Evolutionary conservation across 2,329 filamentous ascomycete genomes (phyloP).

Genomic region (Alternaria novae-zelandiae): DNA sequence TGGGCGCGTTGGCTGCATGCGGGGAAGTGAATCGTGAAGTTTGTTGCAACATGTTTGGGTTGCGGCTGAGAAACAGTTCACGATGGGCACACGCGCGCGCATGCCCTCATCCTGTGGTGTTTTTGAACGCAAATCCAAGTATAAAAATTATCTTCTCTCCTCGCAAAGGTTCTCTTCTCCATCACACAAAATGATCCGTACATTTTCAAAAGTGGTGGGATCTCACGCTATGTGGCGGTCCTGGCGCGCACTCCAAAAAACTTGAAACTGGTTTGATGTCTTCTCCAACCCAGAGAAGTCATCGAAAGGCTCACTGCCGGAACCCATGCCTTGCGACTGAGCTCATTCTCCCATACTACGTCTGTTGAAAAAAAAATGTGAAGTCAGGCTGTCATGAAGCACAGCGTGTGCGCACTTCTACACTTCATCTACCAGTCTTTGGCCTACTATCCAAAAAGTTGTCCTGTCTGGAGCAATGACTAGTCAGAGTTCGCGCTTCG

Average conservation of each 20-base stretch:
- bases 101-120: background rate
- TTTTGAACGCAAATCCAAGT: background rate
- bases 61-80: background rate
- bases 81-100: background rate
- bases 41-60: background rate
- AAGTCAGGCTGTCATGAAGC: too few species aligned
- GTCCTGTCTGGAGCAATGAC: too few species aligned
- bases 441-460: background rate
- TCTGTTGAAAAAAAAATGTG: background rate
- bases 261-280: background rate
- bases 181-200: background rate
- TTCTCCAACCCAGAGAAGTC: background rate
- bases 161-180: background rate
- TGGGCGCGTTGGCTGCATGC: background rate
- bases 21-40: background rate
- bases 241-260: background rate
- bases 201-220: background rate
- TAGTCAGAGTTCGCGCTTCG: too few species aligned
- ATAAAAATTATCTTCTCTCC: background rate
- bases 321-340: too few species aligned
- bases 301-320: too few species aligned
- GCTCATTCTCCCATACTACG: background rate
- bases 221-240: too few species aligned
- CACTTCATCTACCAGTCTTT: background rate
- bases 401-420: background rate